Base-by-base conservation (phyloP, 2,329 filamentous ascomycete genomes). In the Whalleya microplaca region DNA sequence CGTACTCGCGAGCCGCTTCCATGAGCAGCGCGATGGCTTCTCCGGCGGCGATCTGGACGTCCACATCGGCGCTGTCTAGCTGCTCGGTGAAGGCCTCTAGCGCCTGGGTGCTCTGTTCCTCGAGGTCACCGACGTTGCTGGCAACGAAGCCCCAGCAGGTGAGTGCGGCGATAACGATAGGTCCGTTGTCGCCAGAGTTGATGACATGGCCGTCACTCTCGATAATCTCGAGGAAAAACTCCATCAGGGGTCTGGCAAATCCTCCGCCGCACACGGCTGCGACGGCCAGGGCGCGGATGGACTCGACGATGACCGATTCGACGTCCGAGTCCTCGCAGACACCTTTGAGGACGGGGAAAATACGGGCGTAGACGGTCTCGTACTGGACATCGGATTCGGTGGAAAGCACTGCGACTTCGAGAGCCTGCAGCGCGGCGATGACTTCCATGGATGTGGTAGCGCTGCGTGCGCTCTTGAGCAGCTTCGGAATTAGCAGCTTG, bases 81-180 rank as follows among this genome's bases (percentile, higher is more conserved):
- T 96, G 92, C 46, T 96, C 92, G 42, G 91, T 86, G 65, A 96
- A 92, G 1, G 88, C 87, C 51, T 95, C 89, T 66, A 95, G 83
- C 16, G 90, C 88, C 23, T 84, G 76, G 61, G 91, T 87, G 29
- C 88, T 91, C 58, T 86, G 81, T 16, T 84, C 82, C 64, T 90
- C 85, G 43, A 92, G 79, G 66, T 94, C 90, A 2, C 92, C 88
- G 6, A 94, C 77, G 58, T 90, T 84, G 3, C 89, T 92, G 4
- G 89, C 90, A 4, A 96, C 82, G 62, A 94, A 89, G 1, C 88
- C 88, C 90, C 91, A 96, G 56, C 88, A 85, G 62, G 89, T 83
- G 1, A 96, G 78, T 0, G 91, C 90, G 0, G 91, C 89, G 2
- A 85, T 80, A 1, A 96, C 91, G 1, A 92, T 84, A 2, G 80